These are phyloP conservation scores for Edaphochlamys debaryana DNA, from an alignment of 139 green algal genomes.

Conservation along the genomic window DNA sequence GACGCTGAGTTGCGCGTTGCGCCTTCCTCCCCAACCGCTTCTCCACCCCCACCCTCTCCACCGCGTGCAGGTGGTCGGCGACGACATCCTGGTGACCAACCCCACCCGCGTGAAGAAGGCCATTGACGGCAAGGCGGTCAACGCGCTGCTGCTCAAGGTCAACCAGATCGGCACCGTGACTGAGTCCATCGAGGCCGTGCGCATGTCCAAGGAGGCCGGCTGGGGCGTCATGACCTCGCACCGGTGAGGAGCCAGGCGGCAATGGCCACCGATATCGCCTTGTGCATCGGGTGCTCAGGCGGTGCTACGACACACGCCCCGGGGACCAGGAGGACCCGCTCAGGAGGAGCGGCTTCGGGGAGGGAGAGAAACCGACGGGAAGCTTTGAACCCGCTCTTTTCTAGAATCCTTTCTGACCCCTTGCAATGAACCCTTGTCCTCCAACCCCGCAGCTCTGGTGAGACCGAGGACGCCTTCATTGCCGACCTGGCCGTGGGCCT, in stretches of 20 bases:
- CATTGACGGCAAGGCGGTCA: slow-evolving; percentile 95
- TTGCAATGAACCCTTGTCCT: not conserved
- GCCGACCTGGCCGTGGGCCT: slow-evolving; percentile 98
- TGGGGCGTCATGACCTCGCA: slow-evolving; percentile 99
- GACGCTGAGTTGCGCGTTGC: too few species aligned
- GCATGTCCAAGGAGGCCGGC: slow-evolving; percentile 92
- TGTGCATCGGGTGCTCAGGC: too few species aligned
- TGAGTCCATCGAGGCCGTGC: slow-evolving; percentile 96
- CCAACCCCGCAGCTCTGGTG: slow-evolving; percentile 80
- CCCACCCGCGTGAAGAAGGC: slow-evolving; percentile 87
- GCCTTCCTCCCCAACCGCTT: too few species aligned
- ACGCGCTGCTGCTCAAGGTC: slow-evolving; percentile 98
- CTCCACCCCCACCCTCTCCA: too few species aligned
- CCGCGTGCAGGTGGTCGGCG: slow-evolving; percentile 95
- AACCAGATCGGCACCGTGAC: slow-evolving; percentile 98
- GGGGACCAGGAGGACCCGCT: too few species aligned
- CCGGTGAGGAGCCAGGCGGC: too few species aligned
- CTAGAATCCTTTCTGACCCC: too few species aligned
- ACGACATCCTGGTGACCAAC: slow-evolving; percentile 99
- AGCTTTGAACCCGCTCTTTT: too few species aligned
- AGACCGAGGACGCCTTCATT: slow-evolving; percentile 99
- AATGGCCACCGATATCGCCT: too few species aligned
- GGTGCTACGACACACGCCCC: too few species aligned
- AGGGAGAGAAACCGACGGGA: too few species aligned
- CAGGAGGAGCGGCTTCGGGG: too few species aligned